These are phyloP conservation scores for Aurantiochytrium sp. DNA, from an alignment of 108 stramenopile genomes.

Conservation along the genomic window DNA sequence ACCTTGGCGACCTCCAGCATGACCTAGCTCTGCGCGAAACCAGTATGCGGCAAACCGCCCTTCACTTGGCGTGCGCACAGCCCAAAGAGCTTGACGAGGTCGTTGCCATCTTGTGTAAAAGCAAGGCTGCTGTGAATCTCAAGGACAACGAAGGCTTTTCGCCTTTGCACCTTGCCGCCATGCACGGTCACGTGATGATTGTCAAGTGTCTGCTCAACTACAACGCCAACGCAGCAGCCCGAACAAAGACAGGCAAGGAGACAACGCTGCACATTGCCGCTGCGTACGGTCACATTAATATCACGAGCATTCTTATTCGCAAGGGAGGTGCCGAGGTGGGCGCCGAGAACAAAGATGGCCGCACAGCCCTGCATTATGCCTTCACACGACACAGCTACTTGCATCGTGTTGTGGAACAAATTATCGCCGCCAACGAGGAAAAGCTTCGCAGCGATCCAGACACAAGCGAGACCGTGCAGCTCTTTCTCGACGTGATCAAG, in stretches of 20 bases:
- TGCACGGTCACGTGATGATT: neutral
- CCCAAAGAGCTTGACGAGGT: neutral
- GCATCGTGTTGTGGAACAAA: neutral
- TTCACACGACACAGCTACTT: neutral
- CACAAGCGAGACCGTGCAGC: neutral
- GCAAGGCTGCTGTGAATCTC: neutral
- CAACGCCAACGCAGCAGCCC: neutral
- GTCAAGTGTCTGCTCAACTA: neutral
- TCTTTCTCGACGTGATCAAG: neutral
- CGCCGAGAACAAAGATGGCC: neutral
- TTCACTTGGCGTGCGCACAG: neutral
- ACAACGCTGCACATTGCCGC: constrained; percentile 4
- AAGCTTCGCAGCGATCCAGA: neutral
- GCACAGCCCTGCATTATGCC: neutral
- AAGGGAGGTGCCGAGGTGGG: neutral
- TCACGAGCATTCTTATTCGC: neutral
- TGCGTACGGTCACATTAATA: neutral
- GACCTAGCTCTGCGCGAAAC: neutral
- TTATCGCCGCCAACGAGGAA: neutral
- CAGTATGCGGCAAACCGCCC: neutral
- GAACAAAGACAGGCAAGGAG: neutral
- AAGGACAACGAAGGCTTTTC: neutral
- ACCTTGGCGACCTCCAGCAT: neutral
- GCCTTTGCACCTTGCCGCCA: neutral
- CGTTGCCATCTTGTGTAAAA: neutral